Conservation (phyloP, 257 asterid genomes). For the Forsythia viridissima region DNA sequence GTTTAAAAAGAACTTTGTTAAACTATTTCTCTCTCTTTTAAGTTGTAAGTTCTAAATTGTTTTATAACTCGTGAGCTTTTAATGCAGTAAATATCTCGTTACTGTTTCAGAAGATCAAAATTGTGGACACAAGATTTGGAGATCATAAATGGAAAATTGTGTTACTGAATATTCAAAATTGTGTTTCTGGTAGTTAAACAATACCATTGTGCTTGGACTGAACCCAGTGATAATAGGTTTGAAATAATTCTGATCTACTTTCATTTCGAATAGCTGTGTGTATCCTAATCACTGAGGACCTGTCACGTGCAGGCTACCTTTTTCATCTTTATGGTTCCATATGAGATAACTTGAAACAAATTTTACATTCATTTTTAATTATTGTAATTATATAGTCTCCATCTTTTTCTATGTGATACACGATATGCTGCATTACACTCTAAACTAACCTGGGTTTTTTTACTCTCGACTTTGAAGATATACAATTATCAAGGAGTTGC, state of each 20-base stretch:
- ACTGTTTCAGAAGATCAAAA: not conserved
- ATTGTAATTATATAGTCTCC: not conserved
- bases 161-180: not conserved
- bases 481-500: constrained; percentile 89
- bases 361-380: not conserved
- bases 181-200: not conserved
- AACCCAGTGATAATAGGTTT: not conserved
- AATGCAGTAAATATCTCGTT: not conserved
- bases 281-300: not conserved
- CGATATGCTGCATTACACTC: not conserved
- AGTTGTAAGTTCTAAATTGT: not conserved
- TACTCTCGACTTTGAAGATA: constrained; percentile 47
- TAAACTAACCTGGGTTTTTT: constrained; percentile 26
- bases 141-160: not conserved
- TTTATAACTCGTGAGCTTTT: not conserved
- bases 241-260: not conserved
- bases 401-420: not conserved
- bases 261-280: not conserved
- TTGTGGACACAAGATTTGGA: not conserved
- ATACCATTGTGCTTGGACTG: not conserved
- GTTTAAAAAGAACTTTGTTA: not conserved
- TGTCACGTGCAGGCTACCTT: not conserved
- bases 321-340: not conserved
- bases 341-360: not conserved
- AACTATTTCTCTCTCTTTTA: not conserved